Evolutionary conservation across 257 asterid genomes (phyloP).

Genomic region (Solanum dulcamara): DNA sequence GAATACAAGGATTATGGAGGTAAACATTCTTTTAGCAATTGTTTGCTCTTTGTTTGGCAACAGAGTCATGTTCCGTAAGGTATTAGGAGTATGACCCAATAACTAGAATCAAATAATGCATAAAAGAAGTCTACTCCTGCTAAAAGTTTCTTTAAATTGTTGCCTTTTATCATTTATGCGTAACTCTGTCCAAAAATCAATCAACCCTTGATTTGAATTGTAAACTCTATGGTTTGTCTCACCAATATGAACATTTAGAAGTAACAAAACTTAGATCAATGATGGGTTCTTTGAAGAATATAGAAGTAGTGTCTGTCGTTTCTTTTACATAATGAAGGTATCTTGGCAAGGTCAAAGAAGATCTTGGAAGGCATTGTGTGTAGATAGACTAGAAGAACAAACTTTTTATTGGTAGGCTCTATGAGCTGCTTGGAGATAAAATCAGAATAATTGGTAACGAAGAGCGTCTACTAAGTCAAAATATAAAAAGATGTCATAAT

Average conservation of each 20-base stretch:
- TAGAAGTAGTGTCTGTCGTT: not conserved
- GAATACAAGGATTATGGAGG: slow-evolving; percentile 86
- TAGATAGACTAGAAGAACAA: not conserved
- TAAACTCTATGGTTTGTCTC: not conserved
- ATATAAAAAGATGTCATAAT: not conserved
- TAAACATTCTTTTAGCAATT: not conserved
- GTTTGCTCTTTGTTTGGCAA: not conserved
- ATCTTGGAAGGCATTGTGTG: not conserved
- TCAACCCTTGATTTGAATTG: not conserved
- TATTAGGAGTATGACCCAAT: not conserved
- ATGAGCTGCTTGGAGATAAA: not conserved
- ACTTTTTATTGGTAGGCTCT: not conserved
- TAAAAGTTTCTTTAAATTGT: not conserved
- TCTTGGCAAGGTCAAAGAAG: not conserved
- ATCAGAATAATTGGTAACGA: not conserved
- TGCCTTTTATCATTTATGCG: not conserved
- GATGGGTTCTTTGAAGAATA: not conserved
- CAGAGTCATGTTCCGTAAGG: not conserved
- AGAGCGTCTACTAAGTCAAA: not conserved
- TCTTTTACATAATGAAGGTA: not conserved
- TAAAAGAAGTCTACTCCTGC: not conserved
- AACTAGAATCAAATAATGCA: not conserved
- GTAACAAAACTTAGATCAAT: not conserved
- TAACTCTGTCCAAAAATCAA: not conserved
- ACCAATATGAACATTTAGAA: not conserved